These are phyloP conservation scores for Hirsutella rhossiliensis DNA, from an alignment of 2,329 filamentous ascomycete genomes.

Conservation along the genomic window DNA sequence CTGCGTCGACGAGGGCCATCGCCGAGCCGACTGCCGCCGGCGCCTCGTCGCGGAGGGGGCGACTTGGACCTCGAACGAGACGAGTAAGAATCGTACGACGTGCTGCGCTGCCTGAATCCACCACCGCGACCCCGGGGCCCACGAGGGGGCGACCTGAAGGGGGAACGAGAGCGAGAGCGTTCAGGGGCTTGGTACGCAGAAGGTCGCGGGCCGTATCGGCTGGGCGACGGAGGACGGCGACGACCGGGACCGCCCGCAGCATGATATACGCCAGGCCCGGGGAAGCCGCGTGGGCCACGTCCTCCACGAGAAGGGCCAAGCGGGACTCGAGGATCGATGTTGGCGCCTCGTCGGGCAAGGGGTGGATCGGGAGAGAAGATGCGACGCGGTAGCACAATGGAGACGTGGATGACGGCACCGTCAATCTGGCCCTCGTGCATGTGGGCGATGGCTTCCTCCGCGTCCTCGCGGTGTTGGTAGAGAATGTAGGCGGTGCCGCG, in stretches of 20 bases:
- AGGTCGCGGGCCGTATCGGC: slow-evolving; percentile 29
- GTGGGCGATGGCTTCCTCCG: slow-evolving; percentile 79
- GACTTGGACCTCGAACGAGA: slow-evolving; percentile 37
- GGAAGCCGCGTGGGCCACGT: slow-evolving; percentile 13
- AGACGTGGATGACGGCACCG: slow-evolving; percentile 71
- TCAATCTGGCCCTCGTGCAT: slow-evolving; percentile 98
- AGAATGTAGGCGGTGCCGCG: slow-evolving; percentile 90
- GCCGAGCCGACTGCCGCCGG: slow-evolving; percentile 19
- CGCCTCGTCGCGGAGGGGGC: slow-evolving; percentile 18
- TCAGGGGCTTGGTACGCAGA: slow-evolving; percentile 54
- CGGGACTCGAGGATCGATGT: slow-evolving; percentile 38
- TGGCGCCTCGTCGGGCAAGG: slow-evolving; percentile 49
- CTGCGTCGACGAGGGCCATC: slow-evolving; percentile 29
- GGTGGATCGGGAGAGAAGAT: slow-evolving; percentile 76
- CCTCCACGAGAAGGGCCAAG: slow-evolving; percentile 19
- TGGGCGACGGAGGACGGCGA: slow-evolving; percentile 16
- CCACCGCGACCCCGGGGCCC: slow-evolving; percentile 14
- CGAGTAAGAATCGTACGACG: slow-evolving; percentile 30
- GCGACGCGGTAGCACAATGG: slow-evolving; percentile 73
- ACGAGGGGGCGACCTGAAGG: slow-evolving; percentile 26
- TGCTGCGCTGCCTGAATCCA: slow-evolving; percentile 30
- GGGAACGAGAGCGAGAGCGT: slow-evolving; percentile 31
- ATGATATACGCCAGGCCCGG: slow-evolving; percentile 14
- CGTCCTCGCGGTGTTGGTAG: slow-evolving; percentile 63
- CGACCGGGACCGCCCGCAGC: slow-evolving; percentile 25